Percentiles rank a stretch among this genome's conserved stretches.
Conservation (phyloP, 129 eudicot species). For the Ambrosia trifida region DNA sequence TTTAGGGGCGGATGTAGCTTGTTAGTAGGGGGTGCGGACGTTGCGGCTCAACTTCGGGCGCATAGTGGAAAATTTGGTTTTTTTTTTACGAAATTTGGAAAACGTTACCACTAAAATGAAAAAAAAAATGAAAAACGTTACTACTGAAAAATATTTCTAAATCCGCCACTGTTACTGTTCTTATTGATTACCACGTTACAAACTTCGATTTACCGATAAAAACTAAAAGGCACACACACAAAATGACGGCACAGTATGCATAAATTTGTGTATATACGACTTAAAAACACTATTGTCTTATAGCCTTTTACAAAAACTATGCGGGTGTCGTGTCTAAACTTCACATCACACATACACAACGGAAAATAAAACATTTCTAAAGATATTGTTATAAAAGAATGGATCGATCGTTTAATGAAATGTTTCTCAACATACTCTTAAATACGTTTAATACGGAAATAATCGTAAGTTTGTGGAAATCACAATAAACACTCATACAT, state of each 20-base stretch:
- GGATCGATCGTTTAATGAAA: background rate
- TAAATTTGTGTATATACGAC: conserved; percentile 1
- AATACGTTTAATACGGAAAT: no score
- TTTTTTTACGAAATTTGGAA: no score
- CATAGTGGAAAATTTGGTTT: no score
- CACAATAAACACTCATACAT: no score
- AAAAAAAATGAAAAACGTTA: no score
- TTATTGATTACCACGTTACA: conserved; percentile 29
- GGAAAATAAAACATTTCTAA: background rate
- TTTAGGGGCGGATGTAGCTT: no score
- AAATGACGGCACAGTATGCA: background rate
- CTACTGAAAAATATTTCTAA: no score
- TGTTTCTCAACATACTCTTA: background rate
- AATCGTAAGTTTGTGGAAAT: no score
- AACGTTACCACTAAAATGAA: no score
- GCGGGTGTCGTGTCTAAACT: background rate
- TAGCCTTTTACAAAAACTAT: background rate
- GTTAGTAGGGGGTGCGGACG: no score
- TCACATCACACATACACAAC: background rate
- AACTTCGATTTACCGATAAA: conserved; percentile 19
- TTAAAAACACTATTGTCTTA: background rate
- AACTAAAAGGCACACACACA: conserved; percentile 5
- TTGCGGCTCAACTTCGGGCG: no score
- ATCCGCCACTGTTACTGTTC: conserved; percentile 7
- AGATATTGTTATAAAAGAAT: background rate